Base-by-base conservation (phyloP, 208 protist genomes). In the Trypanosoma vivax region DNA sequence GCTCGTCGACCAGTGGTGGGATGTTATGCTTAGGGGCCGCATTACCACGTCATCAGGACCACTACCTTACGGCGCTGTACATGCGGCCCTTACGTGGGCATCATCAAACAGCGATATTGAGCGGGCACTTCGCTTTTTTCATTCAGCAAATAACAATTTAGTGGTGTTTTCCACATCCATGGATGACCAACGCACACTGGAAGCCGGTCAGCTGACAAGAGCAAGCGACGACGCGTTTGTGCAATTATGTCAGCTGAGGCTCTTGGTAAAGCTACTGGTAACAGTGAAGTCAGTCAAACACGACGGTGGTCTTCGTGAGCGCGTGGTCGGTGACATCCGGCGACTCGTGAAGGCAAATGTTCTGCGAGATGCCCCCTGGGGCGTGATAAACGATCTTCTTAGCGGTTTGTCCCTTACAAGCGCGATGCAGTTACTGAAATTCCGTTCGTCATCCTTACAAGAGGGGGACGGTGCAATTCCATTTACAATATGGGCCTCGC, bases 1-100 rank as follows among this genome's bases (percentile, higher is more conserved):
- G 50, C 69, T 93, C 34, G 59, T 93, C 40, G 76, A 88, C 37
- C 69, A 89, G 31, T 93, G 86, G 83, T 93, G 82, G 79, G 23
- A 68, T 60, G 45, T 68, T 46, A 19, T 56, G 28, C 13, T 72
- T 11, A 62, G 51, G 16, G 37, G 13, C 25, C 45, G 18, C 25
- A 27, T 58, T 45, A 23, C 16, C 14, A 7, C 5, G 14, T 50
- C 38, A n/a, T 39, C 61, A n/a, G n/a, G n/a, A 5, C 35, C 73
- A 10, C 55, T 94, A 34, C 82, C 82, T 5, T 86, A 71, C 39
- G 52, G 46, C 9, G 73, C 66, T 5, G 67, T 79, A 11, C 77
- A 91, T 58, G 80, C 64, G 4, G 72, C 73, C 0, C 58, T 94
- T 18, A 71, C 83, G 1, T 88, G 79, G 73, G 73, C 71, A 39